phyloP scores from a whole-genome alignment of 352 stramenopile genomes.

The Globisporangium alternatum region DNA sequence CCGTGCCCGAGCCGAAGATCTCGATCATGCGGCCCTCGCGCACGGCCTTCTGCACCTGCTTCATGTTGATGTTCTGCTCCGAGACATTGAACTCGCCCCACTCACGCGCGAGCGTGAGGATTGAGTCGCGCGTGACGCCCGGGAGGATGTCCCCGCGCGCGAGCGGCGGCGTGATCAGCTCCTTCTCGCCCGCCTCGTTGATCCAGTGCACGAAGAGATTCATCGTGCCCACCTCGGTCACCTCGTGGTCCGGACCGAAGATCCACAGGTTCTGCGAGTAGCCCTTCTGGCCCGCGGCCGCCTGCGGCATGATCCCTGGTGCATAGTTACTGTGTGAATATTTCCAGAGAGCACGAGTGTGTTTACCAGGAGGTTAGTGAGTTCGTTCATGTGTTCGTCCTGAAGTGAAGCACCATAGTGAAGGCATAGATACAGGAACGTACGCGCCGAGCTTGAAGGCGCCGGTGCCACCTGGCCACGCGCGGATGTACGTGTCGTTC shows the following conservation, averaged over 20 bases:
- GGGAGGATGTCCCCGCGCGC: slow-evolving; percentile 95
- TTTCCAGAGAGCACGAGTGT: not conserved
- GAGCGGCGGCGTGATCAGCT: slow-evolving; percentile 95
- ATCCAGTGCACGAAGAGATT: slow-evolving; percentile 98
- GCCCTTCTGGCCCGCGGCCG: slow-evolving; percentile 78
- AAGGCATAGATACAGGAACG: slow-evolving; percentile 5
- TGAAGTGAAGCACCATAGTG: not conserved
- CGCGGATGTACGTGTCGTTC: slow-evolving; percentile 92
- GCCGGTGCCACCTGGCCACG: slow-evolving; percentile 95
- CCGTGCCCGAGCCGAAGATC: slow-evolving; percentile 95
- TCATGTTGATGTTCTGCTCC: slow-evolving; percentile 94
- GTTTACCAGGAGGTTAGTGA: not conserved
- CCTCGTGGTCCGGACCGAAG: slow-evolving; percentile 91
- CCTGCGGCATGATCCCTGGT: slow-evolving; percentile 90
- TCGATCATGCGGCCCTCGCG: slow-evolving; percentile 91
- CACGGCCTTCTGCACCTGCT: slow-evolving; percentile 91
- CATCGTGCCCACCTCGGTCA: slow-evolving; percentile 94
- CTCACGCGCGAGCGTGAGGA: slow-evolving; percentile 89
- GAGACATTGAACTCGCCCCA: slow-evolving; percentile 95
- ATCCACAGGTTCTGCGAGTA: slow-evolving; percentile 94
- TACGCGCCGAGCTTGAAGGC: slow-evolving; percentile 91
- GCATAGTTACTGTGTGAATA: slow-evolving; percentile 66
- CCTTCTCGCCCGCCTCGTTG: slow-evolving; percentile 90
- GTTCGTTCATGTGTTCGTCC: not conserved
- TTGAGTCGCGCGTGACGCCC: slow-evolving; percentile 95